phyloP scores from a whole-genome alignment of 139 green algal genomes.

The Coelastrella sp. region DNA sequence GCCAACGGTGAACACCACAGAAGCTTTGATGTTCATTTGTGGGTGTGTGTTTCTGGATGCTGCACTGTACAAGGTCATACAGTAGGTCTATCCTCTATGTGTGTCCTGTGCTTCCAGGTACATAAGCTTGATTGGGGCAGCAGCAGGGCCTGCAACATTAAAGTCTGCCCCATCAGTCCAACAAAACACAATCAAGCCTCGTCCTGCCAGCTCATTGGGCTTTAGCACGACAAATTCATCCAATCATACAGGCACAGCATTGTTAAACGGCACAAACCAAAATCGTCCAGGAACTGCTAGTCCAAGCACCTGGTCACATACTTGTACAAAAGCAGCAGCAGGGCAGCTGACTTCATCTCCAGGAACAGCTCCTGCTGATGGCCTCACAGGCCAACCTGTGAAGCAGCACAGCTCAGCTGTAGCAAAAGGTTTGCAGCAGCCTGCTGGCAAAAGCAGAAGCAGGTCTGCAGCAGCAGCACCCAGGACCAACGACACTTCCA shows the following conservation, averaged over 20 bases:
- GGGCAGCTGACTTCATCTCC: background rate
- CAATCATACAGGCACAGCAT: background rate
- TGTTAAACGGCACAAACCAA: background rate
- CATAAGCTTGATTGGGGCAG: constrained; percentile 8
- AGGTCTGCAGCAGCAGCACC: constrained; percentile 8
- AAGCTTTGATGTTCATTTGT: background rate
- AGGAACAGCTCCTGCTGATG: background rate
- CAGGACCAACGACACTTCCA: background rate
- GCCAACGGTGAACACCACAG: background rate
- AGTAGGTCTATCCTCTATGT: background rate
- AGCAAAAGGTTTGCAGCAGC: background rate
- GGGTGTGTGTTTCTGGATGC: background rate
- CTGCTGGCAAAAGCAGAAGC: constrained; percentile 7
- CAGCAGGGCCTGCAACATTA: background rate
- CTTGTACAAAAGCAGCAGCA: constrained; percentile 5
- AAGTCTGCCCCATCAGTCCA: background rate
- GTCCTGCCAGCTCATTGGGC: background rate
- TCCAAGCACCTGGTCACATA: background rate
- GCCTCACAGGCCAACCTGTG: background rate
- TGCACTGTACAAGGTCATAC: background rate
- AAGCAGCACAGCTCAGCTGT: background rate
- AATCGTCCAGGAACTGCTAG: background rate
- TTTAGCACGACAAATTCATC: background rate
- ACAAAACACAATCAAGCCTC: background rate
- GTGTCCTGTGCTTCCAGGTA: background rate